phyloP scores from a whole-genome alignment of 1,139 yeast genomes.

The Hanseniaspora uvarum region DNA sequence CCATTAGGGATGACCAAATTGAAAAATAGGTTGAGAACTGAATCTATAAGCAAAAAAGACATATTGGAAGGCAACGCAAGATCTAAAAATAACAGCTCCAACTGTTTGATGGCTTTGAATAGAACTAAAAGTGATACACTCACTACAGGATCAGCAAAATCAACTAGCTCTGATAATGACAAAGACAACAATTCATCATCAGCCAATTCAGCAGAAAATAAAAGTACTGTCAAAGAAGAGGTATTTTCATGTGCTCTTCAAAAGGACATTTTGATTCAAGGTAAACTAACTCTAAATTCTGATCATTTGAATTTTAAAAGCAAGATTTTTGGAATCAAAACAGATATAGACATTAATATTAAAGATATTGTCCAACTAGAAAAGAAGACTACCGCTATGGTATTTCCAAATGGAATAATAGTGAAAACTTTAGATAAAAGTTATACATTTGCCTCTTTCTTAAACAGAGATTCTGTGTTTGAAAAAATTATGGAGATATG shows the following conservation, averaged over 20 bases:
- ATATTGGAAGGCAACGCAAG: not conserved
- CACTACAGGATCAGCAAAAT: not conserved
- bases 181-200: not conserved
- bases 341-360: constrained; percentile 54
- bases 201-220: not conserved
- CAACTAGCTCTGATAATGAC: not conserved
- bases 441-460: constrained; percentile 61
- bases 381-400: constrained; percentile 59
- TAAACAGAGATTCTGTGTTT: constrained; percentile 57
- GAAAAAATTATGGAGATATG: constrained; percentile 53
- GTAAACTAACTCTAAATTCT: constrained; percentile 55
- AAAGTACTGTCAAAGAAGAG: constrained; percentile 4
- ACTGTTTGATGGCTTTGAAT: not conserved
- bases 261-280: constrained; percentile 63
- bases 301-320: constrained; percentile 57
- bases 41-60: constrained; percentile 3
- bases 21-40: not conserved
- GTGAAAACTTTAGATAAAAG: constrained; percentile 61
- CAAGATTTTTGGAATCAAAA: constrained; percentile 64
- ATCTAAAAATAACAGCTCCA: not conserved
- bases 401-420: constrained; percentile 67
- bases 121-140: not conserved
- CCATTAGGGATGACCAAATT: not conserved
- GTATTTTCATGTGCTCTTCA: constrained; percentile 53
- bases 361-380: constrained; percentile 63